phyloP scores from a whole-genome alignment of 306 rosid species.

The Biancaea sappan region DNA sequence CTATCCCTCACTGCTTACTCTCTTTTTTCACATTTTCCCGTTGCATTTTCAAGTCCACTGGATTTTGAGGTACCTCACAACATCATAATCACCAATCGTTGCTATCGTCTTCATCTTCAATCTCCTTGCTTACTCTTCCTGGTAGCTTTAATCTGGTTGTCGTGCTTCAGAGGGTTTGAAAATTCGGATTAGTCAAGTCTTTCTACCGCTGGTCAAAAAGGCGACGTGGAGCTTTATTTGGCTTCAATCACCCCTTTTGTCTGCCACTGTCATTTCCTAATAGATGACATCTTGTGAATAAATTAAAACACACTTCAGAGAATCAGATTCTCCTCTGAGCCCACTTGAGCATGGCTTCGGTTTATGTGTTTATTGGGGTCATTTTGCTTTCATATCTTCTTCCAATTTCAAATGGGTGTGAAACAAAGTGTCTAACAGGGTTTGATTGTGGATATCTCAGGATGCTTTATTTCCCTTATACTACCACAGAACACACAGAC shows the following conservation, averaged over 20 bases:
- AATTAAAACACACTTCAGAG: not conserved
- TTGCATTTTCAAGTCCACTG: no score
- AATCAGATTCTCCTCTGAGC: constrained; percentile 1
- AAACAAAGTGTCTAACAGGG: constrained; percentile 14
- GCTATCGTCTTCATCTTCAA: no score
- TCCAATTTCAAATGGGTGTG: not conserved
- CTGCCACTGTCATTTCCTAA: no score
- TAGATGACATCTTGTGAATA: no score
- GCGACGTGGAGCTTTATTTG: not conserved
- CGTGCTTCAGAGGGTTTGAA: constrained; percentile 28
- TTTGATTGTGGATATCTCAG: constrained; percentile 41
- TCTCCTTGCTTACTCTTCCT: no score
- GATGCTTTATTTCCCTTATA: constrained; percentile 39
- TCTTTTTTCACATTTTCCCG: not conserved
- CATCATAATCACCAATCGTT: no score
- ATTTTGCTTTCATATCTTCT: constrained; percentile 22
- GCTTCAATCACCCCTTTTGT: not conserved
- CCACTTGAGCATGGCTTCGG: constrained; percentile 6
- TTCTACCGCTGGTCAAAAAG: not conserved
- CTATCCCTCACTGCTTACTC: constrained; percentile 2
- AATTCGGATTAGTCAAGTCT: constrained; percentile 34
- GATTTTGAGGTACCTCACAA: no score
- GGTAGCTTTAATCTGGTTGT: not conserved
- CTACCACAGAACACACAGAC: not conserved
- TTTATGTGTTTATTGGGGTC: constrained; percentile 1